Base-by-base conservation (phyloP, 2,329 filamentous ascomycete species). In the Penicillium sp. region DNA sequence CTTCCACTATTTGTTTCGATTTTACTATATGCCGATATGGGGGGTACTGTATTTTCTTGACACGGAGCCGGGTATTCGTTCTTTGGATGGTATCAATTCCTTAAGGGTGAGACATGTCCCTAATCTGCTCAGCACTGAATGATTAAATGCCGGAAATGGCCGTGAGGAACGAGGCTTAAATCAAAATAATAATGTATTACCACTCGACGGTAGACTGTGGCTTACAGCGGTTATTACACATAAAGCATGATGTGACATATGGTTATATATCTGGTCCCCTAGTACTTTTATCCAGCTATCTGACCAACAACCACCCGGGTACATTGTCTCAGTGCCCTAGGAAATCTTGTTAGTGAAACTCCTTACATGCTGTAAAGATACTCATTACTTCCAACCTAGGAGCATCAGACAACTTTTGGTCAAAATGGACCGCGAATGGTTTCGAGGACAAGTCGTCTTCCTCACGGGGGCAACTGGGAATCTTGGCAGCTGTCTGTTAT, bases 381-480 rank as follows among this genome's bases (percentile, higher is more conserved):
- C 6, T 5, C 4, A 14, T 3, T 26, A 34, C 5, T 16, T 16
- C 3, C 6, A 3, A 18, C 9, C 13, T 13, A 22, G 16, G 7
- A n/a, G 10, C 7, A 18, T 16, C 18, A 32, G 3, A 24, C 11
- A 18, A 6, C 11, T 8, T 20, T 40, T 6, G 3, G n/a, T 14
- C 8, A 37, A 31, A 3, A 49, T 50, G 45, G 31, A 50, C 13
- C 29, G 7, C 7, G 31, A 61, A 40, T 59, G 56, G 53, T 62
- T 56, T 40, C 24, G 49, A 46, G 39, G 52, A 16, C 59, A 64
- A 26, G 53, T 56, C 1, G 46, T 65, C 11, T 52, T 65, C 18
- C 60, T 65, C 2, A 61, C 63, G 0, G 63, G 63, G 4, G 56
- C 35, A 2, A 65, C 60, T 8, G 63, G 63, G 1, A 58, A 49